These are phyloP conservation scores for Kalmanozyma brasiliensis DNA, from an alignment of 1,284 basidiomycete genomes.

Conservation along the genomic window DNA sequence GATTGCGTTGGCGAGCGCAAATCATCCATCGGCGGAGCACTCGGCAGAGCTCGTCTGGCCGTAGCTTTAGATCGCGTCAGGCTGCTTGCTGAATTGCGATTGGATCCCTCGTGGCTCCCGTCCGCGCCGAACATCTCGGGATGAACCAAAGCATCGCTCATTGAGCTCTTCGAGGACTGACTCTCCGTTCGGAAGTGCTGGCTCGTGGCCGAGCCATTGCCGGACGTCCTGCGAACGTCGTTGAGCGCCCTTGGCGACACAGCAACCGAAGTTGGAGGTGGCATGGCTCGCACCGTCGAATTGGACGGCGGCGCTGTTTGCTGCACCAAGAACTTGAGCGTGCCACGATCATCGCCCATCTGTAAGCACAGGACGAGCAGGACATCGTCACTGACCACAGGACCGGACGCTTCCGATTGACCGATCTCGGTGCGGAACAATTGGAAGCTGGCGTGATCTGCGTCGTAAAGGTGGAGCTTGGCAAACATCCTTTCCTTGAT, in stretches of 20 bases:
- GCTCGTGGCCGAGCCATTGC: constrained; percentile 17
- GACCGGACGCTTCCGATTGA: constrained; percentile 51
- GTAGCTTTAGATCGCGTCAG: constrained; percentile 50
- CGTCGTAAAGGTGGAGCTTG: constrained; percentile 60
- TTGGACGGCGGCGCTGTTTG: constrained; percentile 45
- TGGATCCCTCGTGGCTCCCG: constrained; percentile 26
- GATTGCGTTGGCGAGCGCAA: constrained; percentile 33
- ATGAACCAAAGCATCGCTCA: constrained; percentile 47
- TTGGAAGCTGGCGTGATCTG: constrained; percentile 51
- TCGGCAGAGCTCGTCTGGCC: constrained; percentile 40
- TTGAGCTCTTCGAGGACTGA: constrained; percentile 54
- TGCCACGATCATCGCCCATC: constrained; percentile 65
- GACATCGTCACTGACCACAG: constrained; percentile 62
- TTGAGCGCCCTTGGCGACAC: constrained; percentile 29
- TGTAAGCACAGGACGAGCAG: constrained; percentile 64
- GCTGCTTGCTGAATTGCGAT: constrained; percentile 44
- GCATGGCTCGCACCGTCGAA: constrained; percentile 40
- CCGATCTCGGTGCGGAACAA: constrained; percentile 67
- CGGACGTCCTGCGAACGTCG: constrained; percentile 24
- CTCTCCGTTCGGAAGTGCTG: constrained; percentile 49
- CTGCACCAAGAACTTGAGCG: constrained; percentile 64
- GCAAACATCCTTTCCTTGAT: constrained; percentile 65
- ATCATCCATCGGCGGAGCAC: constrained; percentile 38
- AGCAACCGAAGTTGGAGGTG: constrained; percentile 37
- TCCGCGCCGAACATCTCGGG: constrained; percentile 33